Conservation (phyloP, 2,329 filamentous ascomycete genomes). For the Calonectria multiphialidica region DNA sequence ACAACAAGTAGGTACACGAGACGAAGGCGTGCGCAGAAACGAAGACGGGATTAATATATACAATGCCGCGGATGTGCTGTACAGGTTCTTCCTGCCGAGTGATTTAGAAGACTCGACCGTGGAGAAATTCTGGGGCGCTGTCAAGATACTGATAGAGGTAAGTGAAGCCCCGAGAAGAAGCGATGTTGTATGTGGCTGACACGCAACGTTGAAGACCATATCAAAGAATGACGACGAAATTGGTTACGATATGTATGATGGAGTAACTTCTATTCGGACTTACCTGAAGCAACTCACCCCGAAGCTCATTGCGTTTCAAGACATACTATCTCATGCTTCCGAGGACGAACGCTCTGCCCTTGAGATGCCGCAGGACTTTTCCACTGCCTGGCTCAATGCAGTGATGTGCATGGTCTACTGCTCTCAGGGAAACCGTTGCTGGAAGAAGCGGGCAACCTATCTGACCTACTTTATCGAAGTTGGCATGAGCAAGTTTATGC, state of each 20-base stretch:
- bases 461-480: conserved; percentile 46
- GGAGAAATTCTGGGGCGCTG: conserved; percentile 59
- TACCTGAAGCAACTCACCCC: conserved; percentile 39
- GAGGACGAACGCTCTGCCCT: conserved; percentile 45
- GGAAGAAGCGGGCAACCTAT: conserved; percentile 46
- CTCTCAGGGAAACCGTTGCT: conserved; percentile 34
- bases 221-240: background rate
- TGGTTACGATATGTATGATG: conserved; percentile 13
- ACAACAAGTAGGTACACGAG: conserved; percentile 32
- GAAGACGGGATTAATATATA: conserved; percentile 54
- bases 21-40: conserved; percentile 39
- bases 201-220: conserved; percentile 18
- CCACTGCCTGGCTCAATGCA: conserved; percentile 57
- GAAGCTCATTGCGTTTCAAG: conserved; percentile 45
- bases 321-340: conserved; percentile 43
- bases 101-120: conserved; percentile 52
- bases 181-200: conserved; percentile 14
- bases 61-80: conserved; percentile 54
- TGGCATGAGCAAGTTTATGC: conserved; percentile 53
- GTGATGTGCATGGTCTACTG: conserved; percentile 52
- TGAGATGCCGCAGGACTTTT: conserved; percentile 50
- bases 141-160: conserved; percentile 47
- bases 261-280: conserved; percentile 26
- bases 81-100: conserved; percentile 56
- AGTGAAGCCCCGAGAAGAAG: conserved; percentile 2